Base-by-base conservation (phyloP, 139 green algal species). In the Spirogloea muscicola region DNA sequence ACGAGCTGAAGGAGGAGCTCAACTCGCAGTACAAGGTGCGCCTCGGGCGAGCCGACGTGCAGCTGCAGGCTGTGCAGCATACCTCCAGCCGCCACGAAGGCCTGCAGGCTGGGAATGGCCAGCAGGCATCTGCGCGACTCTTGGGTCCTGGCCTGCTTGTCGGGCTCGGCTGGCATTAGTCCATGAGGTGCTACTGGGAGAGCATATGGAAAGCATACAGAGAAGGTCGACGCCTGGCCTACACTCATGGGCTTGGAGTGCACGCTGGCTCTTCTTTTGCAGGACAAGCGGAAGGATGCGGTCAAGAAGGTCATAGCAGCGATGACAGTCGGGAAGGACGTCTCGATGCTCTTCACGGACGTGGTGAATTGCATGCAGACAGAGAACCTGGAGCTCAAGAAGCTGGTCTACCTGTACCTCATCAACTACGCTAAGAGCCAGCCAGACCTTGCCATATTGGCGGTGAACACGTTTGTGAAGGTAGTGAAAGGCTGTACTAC, bases 401-500 rank as follows among this genome's bases (percentile, higher is more conserved):
- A 99, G 85, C 88, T 99, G 21, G 95, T 99, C 0, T 99, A 99
- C 74, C 84, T 99, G 6, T 99, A 99, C 87, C 84, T 98, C 5
- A 98, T 98, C 82, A 99, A 98, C 82, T 98, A 98, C 61, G 95
- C 95, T 48, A 98, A 98, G 72, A 95, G 91, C 2, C 91, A 98
- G 86, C 95, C 95, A 9, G 95, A 99, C 75, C 84, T 99, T 59
- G 91, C 93, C 49, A 97, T 99, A 75, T 93, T 99, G 87, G 95
- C 92, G 0, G 95, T 99, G 21, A 99, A 99, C 84, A 99, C 95
- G 0, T 99, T 99, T 84, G 95, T 99, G 9, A 99, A 99, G 89
- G 92, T 92, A 49, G n/a, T n/a, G n/a, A n/a, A n/a, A n/a, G n/a
- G n/a, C 46, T 21, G 46, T 21, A 21, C 21, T 31, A 55, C 46